Conservation (phyloP, 106 monocot species). For the Platanthera guangdongensis region DNA sequence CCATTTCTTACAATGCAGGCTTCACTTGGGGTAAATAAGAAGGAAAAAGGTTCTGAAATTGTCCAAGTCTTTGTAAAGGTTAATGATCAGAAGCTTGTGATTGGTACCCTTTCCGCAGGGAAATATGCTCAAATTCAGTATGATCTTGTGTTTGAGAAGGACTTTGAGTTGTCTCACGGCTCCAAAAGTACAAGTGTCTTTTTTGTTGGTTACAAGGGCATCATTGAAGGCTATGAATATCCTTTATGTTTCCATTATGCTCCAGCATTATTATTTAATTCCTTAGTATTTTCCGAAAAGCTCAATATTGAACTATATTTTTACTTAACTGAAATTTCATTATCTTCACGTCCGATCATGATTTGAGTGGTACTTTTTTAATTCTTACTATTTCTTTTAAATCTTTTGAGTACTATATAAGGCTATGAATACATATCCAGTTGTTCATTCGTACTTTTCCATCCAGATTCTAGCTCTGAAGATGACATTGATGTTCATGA, state of each 20-base stretch:
- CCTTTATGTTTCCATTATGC: conserved; percentile 25
- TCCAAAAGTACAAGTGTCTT: conserved; percentile 62
- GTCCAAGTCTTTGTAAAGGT: conserved; percentile 42
- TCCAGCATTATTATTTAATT: background rate
- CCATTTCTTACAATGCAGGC: conserved; percentile 28
- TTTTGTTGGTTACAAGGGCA: conserved; percentile 62
- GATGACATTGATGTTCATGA: conserved; percentile 13
- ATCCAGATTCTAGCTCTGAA: conserved; percentile 23
- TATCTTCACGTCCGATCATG: conserved; percentile 9
- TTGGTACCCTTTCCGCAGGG: conserved; percentile 56
- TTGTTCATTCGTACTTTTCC: background rate
- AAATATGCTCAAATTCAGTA: conserved; percentile 48
- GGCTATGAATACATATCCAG: background rate
- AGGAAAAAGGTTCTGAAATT: conserved; percentile 32
- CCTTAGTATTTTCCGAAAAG: background rate
- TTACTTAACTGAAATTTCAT: conserved; percentile 24
- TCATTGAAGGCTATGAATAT: conserved; percentile 27
- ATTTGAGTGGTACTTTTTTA: conserved; percentile 17
- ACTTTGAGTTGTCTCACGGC: conserved; percentile 66
- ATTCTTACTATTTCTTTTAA: background rate
- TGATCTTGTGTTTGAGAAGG: conserved; percentile 85
- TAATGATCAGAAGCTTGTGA: conserved; percentile 47
- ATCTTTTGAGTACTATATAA: background rate
- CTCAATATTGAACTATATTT: background rate
- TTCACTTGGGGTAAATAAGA: conserved; percentile 50